Base-by-base conservation (phyloP, 371 early-diverging fungal genomes). In the Haplosporangium sp. region DNA sequence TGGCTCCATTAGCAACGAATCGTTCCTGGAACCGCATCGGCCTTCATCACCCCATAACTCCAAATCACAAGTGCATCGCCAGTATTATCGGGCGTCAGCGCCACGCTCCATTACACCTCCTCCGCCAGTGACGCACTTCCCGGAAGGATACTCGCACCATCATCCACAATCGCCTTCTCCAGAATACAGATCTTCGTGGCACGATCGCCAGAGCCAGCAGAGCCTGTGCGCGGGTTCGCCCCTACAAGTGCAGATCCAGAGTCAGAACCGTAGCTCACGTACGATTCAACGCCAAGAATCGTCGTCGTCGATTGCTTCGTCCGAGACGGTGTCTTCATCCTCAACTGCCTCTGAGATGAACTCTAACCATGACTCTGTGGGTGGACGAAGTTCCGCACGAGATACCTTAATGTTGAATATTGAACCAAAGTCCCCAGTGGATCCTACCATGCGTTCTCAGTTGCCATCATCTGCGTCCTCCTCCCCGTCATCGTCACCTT, bases 321-420 rank as follows among this genome's bases (percentile, higher is more conserved):
- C 71, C 40, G 71, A 64, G 51, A 71, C 71, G 5, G 71, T 64
- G 5, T 73, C 73, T 2, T 73, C 73, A 2, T 41, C 67, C 10
- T 73, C 62, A 7, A 67, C 73, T 2, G 37, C 58, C 1, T 73
- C 73, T 0, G 59, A 40, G 11, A 5, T 52, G 10, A 50, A 62
- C 23, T 40, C 46, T 36, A n/a, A 38, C 29, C 50, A 5, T 16
- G 4, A 50, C 13, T 45, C 8, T 43, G 10, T 45, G 12, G 42
- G 40, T 36, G 9, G 12, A 45, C 45, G 29, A 4, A 23, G 21
- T 12, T 9, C 20, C 20, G 43, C 13, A 11, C 8, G 29, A 29
- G 29, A 29, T 29, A 29, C 29, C 29, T 29, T 29, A 29, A 29
- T 29, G 29, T 29, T 29, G 29, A 29, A 29, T 29, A 29, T 29